A percentile compares a stretch with the other conserved stretches of the same genome.
These are phyloP conservation scores for Ciborinia camelliae DNA, from an alignment of 2,329 filamentous ascomycete species.

Conservation along the genomic window DNA sequence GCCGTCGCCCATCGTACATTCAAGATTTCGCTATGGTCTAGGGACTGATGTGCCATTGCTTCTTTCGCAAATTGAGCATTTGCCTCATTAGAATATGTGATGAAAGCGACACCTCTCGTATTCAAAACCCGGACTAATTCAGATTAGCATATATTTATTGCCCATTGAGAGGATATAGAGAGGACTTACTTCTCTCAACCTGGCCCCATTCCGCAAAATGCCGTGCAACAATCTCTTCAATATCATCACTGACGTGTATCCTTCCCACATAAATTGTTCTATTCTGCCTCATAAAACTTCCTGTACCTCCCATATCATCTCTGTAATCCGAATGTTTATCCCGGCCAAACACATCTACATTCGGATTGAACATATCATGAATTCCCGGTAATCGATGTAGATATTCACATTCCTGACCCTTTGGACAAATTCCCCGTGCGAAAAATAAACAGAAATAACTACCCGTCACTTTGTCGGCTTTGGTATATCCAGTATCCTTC, in stretches of 20 bases:
- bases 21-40: constrained; percentile 88
- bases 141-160: constrained; percentile 27
- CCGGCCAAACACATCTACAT: constrained; percentile 90
- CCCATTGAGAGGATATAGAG: not conserved
- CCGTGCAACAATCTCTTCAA: constrained; percentile 89
- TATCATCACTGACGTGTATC: constrained; percentile 94
- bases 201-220: constrained; percentile 98
- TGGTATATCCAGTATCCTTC: constrained; percentile 74
- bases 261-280: constrained; percentile 89
- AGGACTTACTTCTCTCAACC: constrained; percentile 64
- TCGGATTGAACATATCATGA: constrained; percentile 88
- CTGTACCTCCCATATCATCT: constrained; percentile 97
- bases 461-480: constrained; percentile 71
- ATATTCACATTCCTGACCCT: constrained; percentile 90
- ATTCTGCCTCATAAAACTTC: constrained; percentile 90
- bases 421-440: constrained; percentile 75
- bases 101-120: constrained; percentile 84
- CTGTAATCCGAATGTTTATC: constrained; percentile 92
- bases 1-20: constrained; percentile 97
- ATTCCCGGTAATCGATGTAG: constrained; percentile 83
- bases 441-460: constrained; percentile 94
- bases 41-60: constrained; percentile 89
- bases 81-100: constrained; percentile 89
- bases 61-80: constrained; percentile 91
- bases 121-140: constrained; percentile 71